Evolutionary conservation across 163 green algal genomes (phyloP).

Genomic region (Scenedesmus sp.): DNA sequence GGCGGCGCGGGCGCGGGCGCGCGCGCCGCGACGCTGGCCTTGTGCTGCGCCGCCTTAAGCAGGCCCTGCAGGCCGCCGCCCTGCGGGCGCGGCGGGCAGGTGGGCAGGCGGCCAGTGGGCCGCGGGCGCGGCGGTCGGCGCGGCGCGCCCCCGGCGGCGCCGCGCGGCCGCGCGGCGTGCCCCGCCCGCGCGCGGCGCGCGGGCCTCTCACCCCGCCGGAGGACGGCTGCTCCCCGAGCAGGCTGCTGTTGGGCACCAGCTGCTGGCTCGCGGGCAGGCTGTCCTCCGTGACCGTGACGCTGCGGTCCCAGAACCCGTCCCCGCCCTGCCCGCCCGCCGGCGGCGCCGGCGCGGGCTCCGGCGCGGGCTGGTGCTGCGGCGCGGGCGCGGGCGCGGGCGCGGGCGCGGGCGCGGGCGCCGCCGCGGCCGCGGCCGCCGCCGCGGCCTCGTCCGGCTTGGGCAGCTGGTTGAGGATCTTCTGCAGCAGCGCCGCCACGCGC

Average conservation of each 20-base stretch:
- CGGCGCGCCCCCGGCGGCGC: background rate
- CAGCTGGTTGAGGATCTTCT: conserved; percentile 60
- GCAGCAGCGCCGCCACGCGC: conserved; percentile 61
- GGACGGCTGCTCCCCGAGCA: conserved; percentile 11
- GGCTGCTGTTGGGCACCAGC: conserved; percentile 39
- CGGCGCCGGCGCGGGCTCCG: background rate
- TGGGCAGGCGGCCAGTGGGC: too few species aligned
- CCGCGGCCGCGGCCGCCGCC: background rate
- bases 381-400: background rate
- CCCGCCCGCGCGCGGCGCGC: background rate
- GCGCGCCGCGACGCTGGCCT: conserved; percentile 10
- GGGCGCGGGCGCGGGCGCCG: background rate
- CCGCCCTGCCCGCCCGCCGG: conserved; percentile 4
- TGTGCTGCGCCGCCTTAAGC: conserved; percentile 38
- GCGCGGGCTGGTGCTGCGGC: background rate
- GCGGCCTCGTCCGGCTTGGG: conserved; percentile 48
- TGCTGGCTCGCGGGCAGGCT: conserved; percentile 17
- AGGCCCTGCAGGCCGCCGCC: conserved; percentile 30
- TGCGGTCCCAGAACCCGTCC: conserved; percentile 54
- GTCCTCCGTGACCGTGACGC: conserved; percentile 38
- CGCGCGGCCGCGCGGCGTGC: too few species aligned
- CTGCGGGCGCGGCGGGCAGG: too few species aligned
- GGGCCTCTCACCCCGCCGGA: background rate
- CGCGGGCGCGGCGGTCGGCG: too few species aligned
- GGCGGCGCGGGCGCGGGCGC: background rate